Evolutionary conservation across 148 eudicot genomes (phyloP), one percentile per base, ranked within the genome.

Genomic region (Amaranthus cruentus): DNA sequence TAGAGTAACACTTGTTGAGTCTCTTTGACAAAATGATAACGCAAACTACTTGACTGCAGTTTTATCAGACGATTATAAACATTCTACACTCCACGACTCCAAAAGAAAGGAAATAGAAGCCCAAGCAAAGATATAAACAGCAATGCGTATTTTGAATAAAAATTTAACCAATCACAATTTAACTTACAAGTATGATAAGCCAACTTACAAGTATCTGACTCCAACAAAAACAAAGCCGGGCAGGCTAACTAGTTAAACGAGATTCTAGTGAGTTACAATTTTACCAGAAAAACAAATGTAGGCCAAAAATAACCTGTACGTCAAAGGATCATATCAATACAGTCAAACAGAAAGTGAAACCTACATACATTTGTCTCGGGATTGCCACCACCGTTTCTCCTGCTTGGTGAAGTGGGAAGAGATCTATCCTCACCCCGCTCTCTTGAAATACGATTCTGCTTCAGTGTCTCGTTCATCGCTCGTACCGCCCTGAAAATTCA

Each of bases 391-490:
- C 69, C 77, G 78, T 75, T 79, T 62, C 74, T 76, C 72, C 73
- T 81, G 76, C 73, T 78, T 75, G 95, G 88, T 54, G 87, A 85
- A 67, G 83, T 79, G 50, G 91, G 81, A 82, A 77, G 80, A 21
- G 89, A 84, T 65, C 82, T 85, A 84, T 77, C 82, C 75, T 83
- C 93, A 60, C 84, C 90, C 61, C 82, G 91, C 62, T 87, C 97
- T 81, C 87, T 82, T 78, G 80, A 71, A 62, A 91, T 83, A 53
- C 94, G 98, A 79, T 90, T 91, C 87, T 90, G 97, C 88, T 95
- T 95, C 77, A 91, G 51, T 56, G 96, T 86, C 83, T 95, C 98
- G 86, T 90, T 91, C 98, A 91, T 91, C 57, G 96, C 93, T 74
- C 98, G 88, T 59, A 95, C 98, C 82, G 94, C 98, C 88, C 97